A percentile compares a stretch with the other conserved stretches of the same genome.
phyloP scores from a whole-genome alignment of 257 asterid genomes.

The Solanum microdontum region DNA sequence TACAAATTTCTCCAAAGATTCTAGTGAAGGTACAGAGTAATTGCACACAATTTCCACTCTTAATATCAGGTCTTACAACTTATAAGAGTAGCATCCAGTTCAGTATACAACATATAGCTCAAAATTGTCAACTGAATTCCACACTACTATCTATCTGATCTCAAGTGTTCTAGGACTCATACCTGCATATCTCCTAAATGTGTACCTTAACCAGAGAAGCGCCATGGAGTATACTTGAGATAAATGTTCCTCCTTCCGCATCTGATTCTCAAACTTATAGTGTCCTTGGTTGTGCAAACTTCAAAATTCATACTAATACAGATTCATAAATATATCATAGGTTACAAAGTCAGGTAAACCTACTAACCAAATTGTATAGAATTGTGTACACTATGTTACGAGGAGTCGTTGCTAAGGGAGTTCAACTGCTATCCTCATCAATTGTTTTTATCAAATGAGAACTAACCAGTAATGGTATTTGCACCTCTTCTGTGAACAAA shows the following conservation, averaged over 20 bases:
- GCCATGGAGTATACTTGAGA: not conserved
- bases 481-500: conserved; percentile 10
- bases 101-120: not conserved
- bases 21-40: not conserved
- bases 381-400: not conserved
- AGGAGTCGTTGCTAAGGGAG: not conserved
- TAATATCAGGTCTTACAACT: not conserved
- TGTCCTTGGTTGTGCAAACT: not conserved
- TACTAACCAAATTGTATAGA: not conserved
- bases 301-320: not conserved
- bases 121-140: not conserved
- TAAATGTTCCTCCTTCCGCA: not conserved
- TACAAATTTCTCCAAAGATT: not conserved
- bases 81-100: not conserved
- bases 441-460: not conserved
- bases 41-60: not conserved
- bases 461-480: not conserved
- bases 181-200: not conserved
- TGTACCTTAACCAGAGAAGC: not conserved
- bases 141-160: not conserved
- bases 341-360: not conserved
- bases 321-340: not conserved
- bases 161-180: not conserved
- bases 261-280: not conserved
- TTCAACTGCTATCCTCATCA: not conserved